Evolutionary conservation across 129 eudicot genomes (phyloP), one percentile per base, ranked within the genome.

Genomic region (Cynara cardunculus): DNA sequence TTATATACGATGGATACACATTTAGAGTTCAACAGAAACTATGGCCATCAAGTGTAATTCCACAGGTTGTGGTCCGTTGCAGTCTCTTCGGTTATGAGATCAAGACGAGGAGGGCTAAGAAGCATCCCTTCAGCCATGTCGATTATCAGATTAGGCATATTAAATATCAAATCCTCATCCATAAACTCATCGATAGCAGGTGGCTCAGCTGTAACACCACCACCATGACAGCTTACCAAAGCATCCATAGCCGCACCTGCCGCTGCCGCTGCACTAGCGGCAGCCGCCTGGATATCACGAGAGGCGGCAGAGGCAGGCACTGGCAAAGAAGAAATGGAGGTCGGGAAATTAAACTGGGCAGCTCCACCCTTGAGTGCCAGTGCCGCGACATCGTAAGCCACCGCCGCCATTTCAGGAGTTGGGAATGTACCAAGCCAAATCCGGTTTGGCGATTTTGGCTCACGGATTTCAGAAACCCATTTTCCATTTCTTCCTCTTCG

Each of bases 51-150:
- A 26, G 84, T 35, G 69, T 77, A 86, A 49, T 37, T 79, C 89
- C 89, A 86, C 14, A 86, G 75, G 81, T 79, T 67, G 62, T 72
- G 76, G 44, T 82, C 81, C 2, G 37, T 81, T 19, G 27, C 41
- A 22, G 11, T 34, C 25, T 83, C 81, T 34, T 84, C 81, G 26
- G 44, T 76, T 1, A 26, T 44, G 22, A 27, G 10, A 6, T 74
- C 84, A 68, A 84, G 25, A 4, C 90, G 67, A 31, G 90, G 90
- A 22, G 90, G 90, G 73, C 88, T 87, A 19, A 87, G 79, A 35
- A 87, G 72, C 90, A 87, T 87, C 26, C 90, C 90, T 78, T 87
- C 82, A 22, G 90, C 90, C 90, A 87, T 87, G 49, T 71, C 79
- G 67, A 11, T 76, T 39, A 87, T 76, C 13, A 87, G 82, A 84